phyloP scores from a whole-genome alignment of 768 basidiomycete genomes.

The Tremella yokohamensis region DNA sequence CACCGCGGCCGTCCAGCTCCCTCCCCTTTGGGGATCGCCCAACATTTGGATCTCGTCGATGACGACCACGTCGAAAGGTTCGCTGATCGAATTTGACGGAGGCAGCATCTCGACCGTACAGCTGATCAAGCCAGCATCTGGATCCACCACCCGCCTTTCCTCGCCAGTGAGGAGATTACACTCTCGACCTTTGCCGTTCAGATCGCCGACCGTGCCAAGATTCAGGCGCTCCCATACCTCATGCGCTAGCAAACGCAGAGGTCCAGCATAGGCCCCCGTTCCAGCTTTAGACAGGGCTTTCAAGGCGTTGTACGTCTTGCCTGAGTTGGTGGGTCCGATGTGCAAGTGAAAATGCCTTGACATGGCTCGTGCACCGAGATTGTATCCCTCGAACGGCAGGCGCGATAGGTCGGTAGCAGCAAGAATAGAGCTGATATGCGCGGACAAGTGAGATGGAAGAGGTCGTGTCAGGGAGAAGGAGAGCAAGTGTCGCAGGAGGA shows the following conservation, averaged over 20 bases:
- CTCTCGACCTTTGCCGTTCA: constrained; percentile 58
- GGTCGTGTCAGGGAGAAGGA: constrained; percentile 1
- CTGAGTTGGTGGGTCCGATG: constrained; percentile 95
- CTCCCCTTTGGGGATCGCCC: constrained; percentile 70
- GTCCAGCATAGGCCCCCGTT: constrained; percentile 81
- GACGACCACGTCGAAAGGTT: constrained; percentile 70
- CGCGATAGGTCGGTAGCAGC: constrained; percentile 34
- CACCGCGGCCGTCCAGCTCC: constrained; percentile 77
- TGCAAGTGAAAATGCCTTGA: constrained; percentile 84
- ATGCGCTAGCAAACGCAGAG: constrained; percentile 85
- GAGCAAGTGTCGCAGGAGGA: constrained; percentile 34
- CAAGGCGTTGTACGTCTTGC: constrained; percentile 91
- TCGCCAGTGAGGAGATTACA: constrained; percentile 94
- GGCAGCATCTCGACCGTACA: constrained; percentile 93
- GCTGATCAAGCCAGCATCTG: constrained; percentile 60
- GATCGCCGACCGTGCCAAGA: constrained; percentile 76
- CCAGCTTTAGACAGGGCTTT: constrained; percentile 74
- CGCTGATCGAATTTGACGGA: constrained; percentile 18
- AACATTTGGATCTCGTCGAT: constrained; percentile 98
- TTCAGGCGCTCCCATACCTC: constrained; percentile 92
- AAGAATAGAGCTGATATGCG: constrained; percentile 29
- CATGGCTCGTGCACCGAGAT: constrained; percentile 55
- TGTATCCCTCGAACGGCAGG: constrained; percentile 26
- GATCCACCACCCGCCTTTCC: constrained; percentile 69
- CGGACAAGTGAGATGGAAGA: neutral